phyloP scores from a whole-genome alignment of 1,139 yeast species.

The Blastobotrys capitulatus region DNA sequence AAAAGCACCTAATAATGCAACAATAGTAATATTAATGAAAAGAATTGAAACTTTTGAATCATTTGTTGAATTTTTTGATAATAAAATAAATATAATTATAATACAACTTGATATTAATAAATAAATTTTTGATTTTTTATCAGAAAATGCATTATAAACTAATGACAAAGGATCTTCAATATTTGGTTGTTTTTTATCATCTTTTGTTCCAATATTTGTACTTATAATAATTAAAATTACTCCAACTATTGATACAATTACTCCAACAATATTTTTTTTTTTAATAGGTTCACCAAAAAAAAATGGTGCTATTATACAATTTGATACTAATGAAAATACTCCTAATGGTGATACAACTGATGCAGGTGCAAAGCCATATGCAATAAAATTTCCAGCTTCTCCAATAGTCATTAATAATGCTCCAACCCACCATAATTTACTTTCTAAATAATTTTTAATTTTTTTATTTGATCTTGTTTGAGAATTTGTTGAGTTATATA shows the following conservation, averaged over 20 bases:
- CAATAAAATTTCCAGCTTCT: conserved; percentile 41
- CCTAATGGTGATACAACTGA: conserved; percentile 45
- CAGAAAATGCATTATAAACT: conserved; percentile 27
- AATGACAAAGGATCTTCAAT: conserved; percentile 24
- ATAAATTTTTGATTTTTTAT: conserved; percentile 27
- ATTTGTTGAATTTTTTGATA: conserved; percentile 1
- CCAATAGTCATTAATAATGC: conserved; percentile 38
- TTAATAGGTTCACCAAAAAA: conserved; percentile 38
- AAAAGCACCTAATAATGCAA: conserved; percentile 42
- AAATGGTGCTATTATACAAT: conserved; percentile 42
- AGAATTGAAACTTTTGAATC: conserved; percentile 5
- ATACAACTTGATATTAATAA: conserved; percentile 23
- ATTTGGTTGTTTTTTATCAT: conserved; percentile 13
- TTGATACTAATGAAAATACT: conserved; percentile 41
- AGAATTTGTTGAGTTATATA: not conserved
- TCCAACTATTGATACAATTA: conserved; percentile 37
- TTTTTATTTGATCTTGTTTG: not conserved
- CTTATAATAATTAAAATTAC: conserved; percentile 36
- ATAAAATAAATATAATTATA: conserved; percentile 5
- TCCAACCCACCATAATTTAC: conserved; percentile 40
- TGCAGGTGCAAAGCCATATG: conserved; percentile 44
- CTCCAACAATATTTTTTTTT: conserved; percentile 35
- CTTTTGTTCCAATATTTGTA: conserved; percentile 16
- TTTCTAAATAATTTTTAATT: conserved; percentile 22
- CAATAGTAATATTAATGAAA: conserved; percentile 32